Percentiles rank a stretch among this genome's conserved stretches.
Conservation (phyloP, 2,329 filamentous ascomycete species). For the Domatiomyces globalis region DNA sequence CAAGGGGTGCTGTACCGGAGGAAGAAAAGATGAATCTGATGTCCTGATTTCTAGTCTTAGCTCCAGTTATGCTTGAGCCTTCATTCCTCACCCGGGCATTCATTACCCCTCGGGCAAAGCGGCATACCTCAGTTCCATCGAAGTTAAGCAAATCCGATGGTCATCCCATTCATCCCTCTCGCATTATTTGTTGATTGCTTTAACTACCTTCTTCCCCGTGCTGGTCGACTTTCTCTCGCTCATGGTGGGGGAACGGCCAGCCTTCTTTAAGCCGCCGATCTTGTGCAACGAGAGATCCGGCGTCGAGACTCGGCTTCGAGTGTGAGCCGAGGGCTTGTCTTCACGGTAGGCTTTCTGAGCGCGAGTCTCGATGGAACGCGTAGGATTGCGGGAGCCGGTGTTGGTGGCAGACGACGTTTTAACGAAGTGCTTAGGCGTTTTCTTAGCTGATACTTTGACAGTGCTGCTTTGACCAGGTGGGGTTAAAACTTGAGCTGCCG, state of each 20-base stretch:
- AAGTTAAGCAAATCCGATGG: no score
- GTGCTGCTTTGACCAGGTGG: background rate
- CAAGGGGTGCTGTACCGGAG: no score
- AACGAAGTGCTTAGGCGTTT: background rate
- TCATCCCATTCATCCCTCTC: background rate
- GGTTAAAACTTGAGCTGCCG: background rate
- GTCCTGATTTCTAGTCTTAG: no score
- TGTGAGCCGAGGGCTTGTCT: background rate
- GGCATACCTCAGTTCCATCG: no score
- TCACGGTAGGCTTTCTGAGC: background rate
- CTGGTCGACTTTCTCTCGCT: no score
- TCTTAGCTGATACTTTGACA: background rate
- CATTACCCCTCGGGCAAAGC: no score
- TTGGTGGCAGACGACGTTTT: background rate
- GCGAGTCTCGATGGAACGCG: background rate
- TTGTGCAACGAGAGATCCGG: background rate
- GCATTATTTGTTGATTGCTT: background rate
- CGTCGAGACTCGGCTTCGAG: background rate
- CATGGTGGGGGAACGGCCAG: background rate
- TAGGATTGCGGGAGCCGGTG: background rate
- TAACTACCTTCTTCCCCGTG: background rate
- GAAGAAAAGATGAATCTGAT: no score
- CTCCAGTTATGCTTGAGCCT: no score
- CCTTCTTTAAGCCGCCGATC: background rate
- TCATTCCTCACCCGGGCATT: no score